phyloP scores from a whole-genome alignment of 495 filamentous ascomycete species.

The Penicillium ucsense region DNA sequence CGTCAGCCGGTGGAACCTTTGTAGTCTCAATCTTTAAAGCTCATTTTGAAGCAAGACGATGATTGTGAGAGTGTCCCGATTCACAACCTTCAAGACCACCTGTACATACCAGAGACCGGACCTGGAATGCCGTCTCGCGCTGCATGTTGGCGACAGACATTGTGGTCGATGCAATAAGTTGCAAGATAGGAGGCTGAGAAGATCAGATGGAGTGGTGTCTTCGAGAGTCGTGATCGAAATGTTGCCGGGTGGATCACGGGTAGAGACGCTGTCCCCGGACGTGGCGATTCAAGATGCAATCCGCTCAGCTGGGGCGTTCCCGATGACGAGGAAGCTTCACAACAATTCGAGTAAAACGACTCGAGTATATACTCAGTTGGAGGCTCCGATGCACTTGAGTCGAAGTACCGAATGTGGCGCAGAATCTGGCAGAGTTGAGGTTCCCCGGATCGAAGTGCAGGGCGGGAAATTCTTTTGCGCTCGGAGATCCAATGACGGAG shows the following conservation, averaged over 20 bases:
- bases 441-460: constrained; percentile 8
- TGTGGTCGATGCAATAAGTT: constrained; percentile 13
- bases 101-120: constrained; percentile 55
- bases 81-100: background rate
- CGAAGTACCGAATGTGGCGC: background rate
- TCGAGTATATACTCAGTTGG: background rate
- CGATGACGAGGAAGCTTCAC: background rate
- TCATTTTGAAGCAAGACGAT: no score
- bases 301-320: background rate
- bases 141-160: constrained; percentile 45
- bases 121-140: constrained; percentile 60
- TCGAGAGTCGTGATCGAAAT: background rate
- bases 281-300: constrained; percentile 5
- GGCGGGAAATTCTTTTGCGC: constrained; percentile 35
- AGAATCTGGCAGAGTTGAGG: constrained; percentile 1
- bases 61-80: background rate
- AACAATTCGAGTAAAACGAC: background rate
- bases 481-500: constrained; percentile 33
- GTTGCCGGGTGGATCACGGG: background rate
- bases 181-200: constrained; percentile 27
- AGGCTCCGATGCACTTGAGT: no score
- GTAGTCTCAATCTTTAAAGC: no score
- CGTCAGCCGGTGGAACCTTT: no score
- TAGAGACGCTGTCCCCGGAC: background rate
- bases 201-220: background rate